These are phyloP conservation scores for Cystofilobasidium bisporidii DNA, from an alignment of 768 basidiomycete species.

Conservation along the genomic window DNA sequence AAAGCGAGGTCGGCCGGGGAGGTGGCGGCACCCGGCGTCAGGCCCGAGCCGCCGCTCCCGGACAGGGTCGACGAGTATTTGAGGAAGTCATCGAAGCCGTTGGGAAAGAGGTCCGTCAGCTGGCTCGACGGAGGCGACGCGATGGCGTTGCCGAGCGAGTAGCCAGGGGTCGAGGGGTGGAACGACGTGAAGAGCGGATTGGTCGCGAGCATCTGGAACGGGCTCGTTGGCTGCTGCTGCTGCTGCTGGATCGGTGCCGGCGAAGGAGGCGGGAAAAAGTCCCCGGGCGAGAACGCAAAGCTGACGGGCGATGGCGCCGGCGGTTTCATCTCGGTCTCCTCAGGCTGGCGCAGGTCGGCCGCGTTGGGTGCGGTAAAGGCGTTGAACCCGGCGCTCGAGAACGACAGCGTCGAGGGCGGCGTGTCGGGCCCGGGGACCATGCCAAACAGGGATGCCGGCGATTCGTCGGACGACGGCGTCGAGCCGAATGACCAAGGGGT, in stretches of 20 bases:
- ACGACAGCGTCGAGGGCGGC: neutral
- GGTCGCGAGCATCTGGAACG: slow-evolving; percentile 69
- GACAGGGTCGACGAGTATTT: neutral
- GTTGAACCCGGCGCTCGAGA: slow-evolving; percentile 23
- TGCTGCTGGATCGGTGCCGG: neutral
- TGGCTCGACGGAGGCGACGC: neutral
- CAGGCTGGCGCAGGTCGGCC: slow-evolving; percentile 28
- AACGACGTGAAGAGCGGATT: slow-evolving; percentile 82
- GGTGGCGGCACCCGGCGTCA: neutral
- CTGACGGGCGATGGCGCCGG: slow-evolving; percentile 14
- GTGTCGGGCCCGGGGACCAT: slow-evolving; percentile 6
- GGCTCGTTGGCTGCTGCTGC: slow-evolving; percentile 13
- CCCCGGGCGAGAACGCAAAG: slow-evolving; percentile 28
- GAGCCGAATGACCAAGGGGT: neutral
- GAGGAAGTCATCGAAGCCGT: slow-evolving; percentile 25
- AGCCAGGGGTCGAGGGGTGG: slow-evolving; percentile 41
- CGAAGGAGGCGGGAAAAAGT: slow-evolving; percentile 21
- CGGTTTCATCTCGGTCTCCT: slow-evolving; percentile 10
- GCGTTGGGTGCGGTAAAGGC: slow-evolving; percentile 18
- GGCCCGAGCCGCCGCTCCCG: neutral
- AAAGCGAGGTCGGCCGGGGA: neutral
- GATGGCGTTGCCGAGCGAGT: slow-evolving; percentile 1
- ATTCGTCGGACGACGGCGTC: slow-evolving; percentile 12
- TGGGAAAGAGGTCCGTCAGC: slow-evolving; percentile 21
- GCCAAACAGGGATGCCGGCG: slow-evolving; percentile 17